phyloP scores from a whole-genome alignment of 2,329 filamentous ascomycete species.

The Hyphodiscus sp. region DNA sequence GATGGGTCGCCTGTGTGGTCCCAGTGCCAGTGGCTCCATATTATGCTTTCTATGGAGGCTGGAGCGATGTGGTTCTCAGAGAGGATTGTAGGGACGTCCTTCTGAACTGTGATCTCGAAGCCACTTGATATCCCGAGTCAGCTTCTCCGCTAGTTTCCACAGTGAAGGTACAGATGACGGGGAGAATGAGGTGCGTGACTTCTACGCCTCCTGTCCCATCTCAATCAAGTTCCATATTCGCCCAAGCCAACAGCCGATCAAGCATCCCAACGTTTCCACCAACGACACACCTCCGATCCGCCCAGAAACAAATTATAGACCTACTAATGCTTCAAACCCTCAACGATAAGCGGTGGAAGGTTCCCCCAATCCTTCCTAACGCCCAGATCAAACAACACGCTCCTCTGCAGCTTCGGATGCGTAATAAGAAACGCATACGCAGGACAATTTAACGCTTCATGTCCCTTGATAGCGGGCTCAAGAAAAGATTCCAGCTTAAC shows the following conservation, averaged over 20 bases:
- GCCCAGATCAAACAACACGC: not conserved
- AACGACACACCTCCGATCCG: too few relatives aligned
- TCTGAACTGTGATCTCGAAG: not conserved
- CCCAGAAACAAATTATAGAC: not conserved
- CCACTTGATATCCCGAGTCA: not conserved
- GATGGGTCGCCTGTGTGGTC: constrained; percentile 46
- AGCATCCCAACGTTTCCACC: too few relatives aligned
- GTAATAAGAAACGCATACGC: not conserved
- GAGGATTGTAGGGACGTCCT: not conserved
- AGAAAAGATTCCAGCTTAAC: not conserved
- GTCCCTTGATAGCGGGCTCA: not conserved
- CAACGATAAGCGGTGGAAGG: not conserved
- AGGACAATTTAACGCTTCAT: not conserved
- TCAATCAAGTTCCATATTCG: too few relatives aligned
- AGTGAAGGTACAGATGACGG: too few relatives aligned
- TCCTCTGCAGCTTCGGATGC: not conserved
- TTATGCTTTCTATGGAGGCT: constrained; percentile 12
- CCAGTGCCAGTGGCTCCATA: constrained; percentile 37
- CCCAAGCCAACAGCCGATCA: too few relatives aligned
- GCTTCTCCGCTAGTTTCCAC: not conserved
- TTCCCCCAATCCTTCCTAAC: not conserved
- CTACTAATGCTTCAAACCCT: constrained; percentile 26
- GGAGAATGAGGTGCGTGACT: too few relatives aligned
- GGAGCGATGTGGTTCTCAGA: not conserved
- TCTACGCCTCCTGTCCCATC: too few relatives aligned